Evolutionary conservation across 257 asterid genomes (phyloP).

Genomic region (Rhazya stricta): DNA sequence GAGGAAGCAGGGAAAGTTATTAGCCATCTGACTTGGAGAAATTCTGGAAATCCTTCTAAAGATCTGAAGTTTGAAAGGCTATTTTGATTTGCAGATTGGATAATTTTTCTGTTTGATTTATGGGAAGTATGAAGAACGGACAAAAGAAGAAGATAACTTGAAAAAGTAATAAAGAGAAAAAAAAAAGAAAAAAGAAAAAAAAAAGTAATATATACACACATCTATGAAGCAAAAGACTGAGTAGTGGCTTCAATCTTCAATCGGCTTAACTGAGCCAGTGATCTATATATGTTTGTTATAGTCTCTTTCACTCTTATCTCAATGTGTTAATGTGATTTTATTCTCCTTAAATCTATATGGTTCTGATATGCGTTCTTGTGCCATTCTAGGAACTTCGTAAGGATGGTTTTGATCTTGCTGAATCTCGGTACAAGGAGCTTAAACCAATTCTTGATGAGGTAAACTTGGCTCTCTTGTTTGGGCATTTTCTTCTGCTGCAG

Average conservation of each 20-base stretch:
- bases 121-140: neutral
- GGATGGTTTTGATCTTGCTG: constrained; percentile 98
- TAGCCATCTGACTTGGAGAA: neutral
- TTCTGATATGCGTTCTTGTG: constrained; percentile 4
- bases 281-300: neutral
- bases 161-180: neutral
- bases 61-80: neutral
- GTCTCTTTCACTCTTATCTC: neutral
- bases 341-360: neutral
- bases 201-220: neutral
- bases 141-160: too few relatives aligned
- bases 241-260: neutral
- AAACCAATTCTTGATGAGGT: constrained; percentile 97
- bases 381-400: constrained; percentile 73
- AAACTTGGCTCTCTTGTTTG: constrained; percentile 2
- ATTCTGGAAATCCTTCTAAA: neutral
- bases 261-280: neutral
- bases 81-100: neutral
- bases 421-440: constrained; percentile 85
- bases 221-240: neutral
- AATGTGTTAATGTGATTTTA: neutral
- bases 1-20: neutral
- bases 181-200: neutral
- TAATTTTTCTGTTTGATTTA: neutral
- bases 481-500: neutral